A percentile compares a stretch with the other conserved stretches of the same genome.
Evolutionary conservation across 129 eudicot genomes (phyloP).

Genomic region (Chrysanthemum seticuspe): DNA sequence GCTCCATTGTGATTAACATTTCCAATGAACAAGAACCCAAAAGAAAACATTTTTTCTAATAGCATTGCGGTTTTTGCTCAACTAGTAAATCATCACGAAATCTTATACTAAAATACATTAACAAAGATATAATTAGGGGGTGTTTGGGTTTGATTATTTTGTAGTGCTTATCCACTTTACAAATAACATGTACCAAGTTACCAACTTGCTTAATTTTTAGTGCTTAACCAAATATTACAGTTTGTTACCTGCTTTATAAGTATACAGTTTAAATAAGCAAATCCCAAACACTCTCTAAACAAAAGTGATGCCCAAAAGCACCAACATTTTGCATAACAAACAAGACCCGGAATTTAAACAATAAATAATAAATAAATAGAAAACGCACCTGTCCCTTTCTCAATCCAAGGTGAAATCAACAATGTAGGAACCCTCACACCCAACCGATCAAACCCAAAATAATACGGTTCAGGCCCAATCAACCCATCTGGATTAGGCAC

Average conservation of each 20-base stretch:
- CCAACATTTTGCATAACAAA: not conserved
- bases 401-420: conserved; percentile 91
- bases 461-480: conserved; percentile 79
- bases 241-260: too few species aligned
- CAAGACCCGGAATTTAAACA: not conserved
- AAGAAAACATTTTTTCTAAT: not conserved
- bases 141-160: too few species aligned
- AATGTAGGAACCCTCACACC: conserved; percentile 93
- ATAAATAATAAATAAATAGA: too few species aligned
- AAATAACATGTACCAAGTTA: too few species aligned
- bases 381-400: conserved; percentile 79
- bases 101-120: not conserved
- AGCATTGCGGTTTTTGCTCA: not conserved
- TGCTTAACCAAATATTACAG: too few species aligned
- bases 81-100: not conserved
- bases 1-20: not conserved
- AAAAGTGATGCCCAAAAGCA: too few species aligned
- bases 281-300: too few species aligned
- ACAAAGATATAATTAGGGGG: not conserved
- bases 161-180: too few species aligned
- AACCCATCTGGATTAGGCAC: conserved; percentile 98
- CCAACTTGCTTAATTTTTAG: too few species aligned
- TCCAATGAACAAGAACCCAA: not conserved
- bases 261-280: not conserved
- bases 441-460: conserved; percentile 75